phyloP scores from a whole-genome alignment of 768 basidiomycete genomes.

The Auriculariales sp. region DNA sequence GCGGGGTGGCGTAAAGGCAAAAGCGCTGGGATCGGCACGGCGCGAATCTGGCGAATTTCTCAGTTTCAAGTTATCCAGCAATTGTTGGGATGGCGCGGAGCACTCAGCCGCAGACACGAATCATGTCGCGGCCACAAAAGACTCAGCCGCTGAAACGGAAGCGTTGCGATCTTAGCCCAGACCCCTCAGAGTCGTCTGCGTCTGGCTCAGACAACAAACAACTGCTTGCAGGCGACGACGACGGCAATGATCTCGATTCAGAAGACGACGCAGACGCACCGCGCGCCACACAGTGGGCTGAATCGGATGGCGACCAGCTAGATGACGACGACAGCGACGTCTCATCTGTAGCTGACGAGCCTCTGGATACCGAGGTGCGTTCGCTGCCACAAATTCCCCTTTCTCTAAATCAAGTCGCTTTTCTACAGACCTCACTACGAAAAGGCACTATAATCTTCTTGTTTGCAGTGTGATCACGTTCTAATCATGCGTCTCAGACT shows the following conservation, averaged over 20 bases:
- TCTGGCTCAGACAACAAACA: neutral
- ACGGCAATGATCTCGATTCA: constrained; percentile 8
- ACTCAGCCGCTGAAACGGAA: neutral
- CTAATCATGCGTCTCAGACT: constrained; percentile 23
- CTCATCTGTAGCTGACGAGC: neutral
- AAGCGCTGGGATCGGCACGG: too few species aligned
- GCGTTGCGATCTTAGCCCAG: neutral
- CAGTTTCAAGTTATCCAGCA: too few species aligned
- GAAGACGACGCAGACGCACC: constrained; percentile 33
- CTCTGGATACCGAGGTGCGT: neutral
- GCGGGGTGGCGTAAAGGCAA: neutral
- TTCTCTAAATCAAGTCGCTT: neutral
- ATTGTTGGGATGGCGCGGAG: too few species aligned
- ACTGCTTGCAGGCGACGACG: neutral
- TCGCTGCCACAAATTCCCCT: neutral
- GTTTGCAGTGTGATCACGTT: neutral
- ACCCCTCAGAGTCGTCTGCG: neutral
- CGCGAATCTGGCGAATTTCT: too few species aligned
- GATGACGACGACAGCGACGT: constrained; percentile 4
- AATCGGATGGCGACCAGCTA: constrained; percentile 22
- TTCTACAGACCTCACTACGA: constrained; percentile 2
- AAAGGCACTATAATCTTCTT: neutral
- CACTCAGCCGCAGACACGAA: neutral
- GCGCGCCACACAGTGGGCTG: constrained; percentile 48
- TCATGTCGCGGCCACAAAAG: neutral